These are phyloP conservation scores for Trichosporon faecale DNA, from an alignment of 1,284 basidiomycete genomes.

Conservation along the genomic window DNA sequence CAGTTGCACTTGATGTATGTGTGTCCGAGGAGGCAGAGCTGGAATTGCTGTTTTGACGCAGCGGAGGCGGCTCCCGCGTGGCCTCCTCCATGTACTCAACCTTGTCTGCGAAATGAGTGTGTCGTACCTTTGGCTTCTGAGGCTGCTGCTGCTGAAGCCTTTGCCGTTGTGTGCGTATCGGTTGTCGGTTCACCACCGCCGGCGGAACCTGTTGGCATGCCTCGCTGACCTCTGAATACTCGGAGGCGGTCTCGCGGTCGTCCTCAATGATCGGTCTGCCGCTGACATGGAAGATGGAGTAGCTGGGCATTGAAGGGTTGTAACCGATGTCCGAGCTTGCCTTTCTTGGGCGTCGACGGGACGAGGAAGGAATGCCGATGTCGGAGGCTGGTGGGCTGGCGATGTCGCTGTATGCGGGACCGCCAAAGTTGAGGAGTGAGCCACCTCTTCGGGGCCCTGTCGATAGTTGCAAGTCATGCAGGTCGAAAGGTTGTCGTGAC, in stretches of 20 bases:
- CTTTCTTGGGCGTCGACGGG: background rate
- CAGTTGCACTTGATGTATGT: background rate
- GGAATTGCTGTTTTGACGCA: background rate
- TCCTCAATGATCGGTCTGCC: background rate
- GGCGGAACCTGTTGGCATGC: background rate
- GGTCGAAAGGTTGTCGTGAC: background rate
- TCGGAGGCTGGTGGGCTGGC: conserved; percentile 1
- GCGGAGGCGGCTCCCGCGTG: background rate
- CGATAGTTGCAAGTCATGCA: background rate
- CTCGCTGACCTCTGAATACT: conserved; percentile 3
- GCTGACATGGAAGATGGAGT: background rate
- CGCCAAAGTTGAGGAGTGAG: background rate
- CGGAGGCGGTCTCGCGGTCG: background rate
- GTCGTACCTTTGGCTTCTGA: background rate
- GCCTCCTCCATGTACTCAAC: background rate
- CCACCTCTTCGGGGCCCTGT: background rate
- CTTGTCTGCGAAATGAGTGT: background rate
- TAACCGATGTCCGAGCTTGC: background rate
- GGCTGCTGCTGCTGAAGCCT: background rate
- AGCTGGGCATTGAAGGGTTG: background rate
- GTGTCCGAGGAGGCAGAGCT: conserved; percentile 2
- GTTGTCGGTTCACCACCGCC: background rate
- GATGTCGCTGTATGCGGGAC: background rate
- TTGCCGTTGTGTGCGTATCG: background rate
- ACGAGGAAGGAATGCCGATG: background rate